Evolutionary conservation across 2,329 filamentous ascomycete genomes (phyloP).

Genomic region (Colletotrichum tropicale): DNA sequence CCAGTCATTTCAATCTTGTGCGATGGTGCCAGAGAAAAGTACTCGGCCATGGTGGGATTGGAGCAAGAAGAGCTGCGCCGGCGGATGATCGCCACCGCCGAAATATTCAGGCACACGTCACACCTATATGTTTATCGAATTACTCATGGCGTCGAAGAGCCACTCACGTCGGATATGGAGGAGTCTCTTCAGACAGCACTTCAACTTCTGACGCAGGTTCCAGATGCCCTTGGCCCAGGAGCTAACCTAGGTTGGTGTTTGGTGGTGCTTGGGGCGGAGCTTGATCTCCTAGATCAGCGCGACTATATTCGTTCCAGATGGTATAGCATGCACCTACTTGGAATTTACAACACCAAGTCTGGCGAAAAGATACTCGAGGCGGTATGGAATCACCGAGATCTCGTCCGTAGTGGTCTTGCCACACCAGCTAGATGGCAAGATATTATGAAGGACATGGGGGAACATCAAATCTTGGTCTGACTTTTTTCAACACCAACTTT

Average conservation of each 20-base stretch:
- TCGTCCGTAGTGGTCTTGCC: not conserved
- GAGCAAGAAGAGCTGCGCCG: not conserved
- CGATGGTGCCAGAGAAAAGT: not conserved
- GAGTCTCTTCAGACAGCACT: not conserved
- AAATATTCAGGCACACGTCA: slow-evolving; percentile 11
- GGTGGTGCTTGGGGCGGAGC: slow-evolving; percentile 2
- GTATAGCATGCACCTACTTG: not conserved
- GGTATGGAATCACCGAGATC: not conserved
- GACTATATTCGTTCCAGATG: not conserved
- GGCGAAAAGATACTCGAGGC: slow-evolving; percentile 4
- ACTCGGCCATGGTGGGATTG: not conserved
- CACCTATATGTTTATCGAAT: slow-evolving; percentile 10
- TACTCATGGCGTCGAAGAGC: not conserved
- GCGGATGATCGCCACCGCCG: not conserved
- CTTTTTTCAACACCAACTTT: not conserved
- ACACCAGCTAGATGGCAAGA: slow-evolving; percentile 2
- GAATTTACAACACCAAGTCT: not conserved
- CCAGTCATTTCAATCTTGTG: not conserved
- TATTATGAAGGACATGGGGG: slow-evolving; percentile 3
- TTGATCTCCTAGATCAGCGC: not conserved
- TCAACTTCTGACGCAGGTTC: not conserved
- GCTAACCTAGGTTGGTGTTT: slow-evolving; percentile 10
- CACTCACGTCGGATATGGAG: not conserved
- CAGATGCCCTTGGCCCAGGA: slow-evolving; percentile 1
- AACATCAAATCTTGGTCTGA: not conserved